Evolutionary conservation across 306 rosid genomes (phyloP).

Genomic region (Lathyrus oleraceus): DNA sequence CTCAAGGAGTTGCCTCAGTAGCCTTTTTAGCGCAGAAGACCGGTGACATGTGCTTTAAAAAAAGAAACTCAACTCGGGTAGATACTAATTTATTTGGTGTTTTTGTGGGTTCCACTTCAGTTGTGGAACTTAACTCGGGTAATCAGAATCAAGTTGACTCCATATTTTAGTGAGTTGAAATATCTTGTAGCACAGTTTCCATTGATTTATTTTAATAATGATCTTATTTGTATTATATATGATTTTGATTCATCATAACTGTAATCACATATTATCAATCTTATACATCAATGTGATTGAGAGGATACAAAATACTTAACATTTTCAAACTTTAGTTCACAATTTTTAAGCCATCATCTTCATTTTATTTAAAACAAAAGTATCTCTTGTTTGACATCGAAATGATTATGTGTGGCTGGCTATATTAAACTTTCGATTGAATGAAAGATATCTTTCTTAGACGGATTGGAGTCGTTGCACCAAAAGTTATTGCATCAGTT

Average conservation of each 20-base stretch:
- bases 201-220: conserved; percentile 10
- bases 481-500: too few species aligned
- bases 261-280: too few species aligned
- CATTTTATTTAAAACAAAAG: too few species aligned
- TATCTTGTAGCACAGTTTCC: conserved; percentile 17
- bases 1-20: conserved; percentile 59
- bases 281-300: too few species aligned
- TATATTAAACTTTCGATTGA: too few species aligned
- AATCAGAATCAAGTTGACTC: conserved; percentile 35
- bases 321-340: too few species aligned
- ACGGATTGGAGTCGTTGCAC: too few species aligned
- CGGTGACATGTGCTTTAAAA: not conserved
- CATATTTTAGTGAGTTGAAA: conserved; percentile 21
- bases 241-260: not conserved
- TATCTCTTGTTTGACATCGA: too few species aligned
- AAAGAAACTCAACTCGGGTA: conserved; percentile 48
- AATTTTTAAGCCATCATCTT: too few species aligned
- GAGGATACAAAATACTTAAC: too few species aligned
- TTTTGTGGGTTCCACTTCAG: conserved; percentile 33
- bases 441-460: too few species aligned
- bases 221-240: not conserved
- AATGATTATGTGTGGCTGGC: too few species aligned
- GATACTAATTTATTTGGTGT: conserved; percentile 37
- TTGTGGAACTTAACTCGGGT: conserved; percentile 36
- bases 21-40: conserved; percentile 50